Conservation (phyloP, 129 eudicot genomes). For the Arctium minus region DNA sequence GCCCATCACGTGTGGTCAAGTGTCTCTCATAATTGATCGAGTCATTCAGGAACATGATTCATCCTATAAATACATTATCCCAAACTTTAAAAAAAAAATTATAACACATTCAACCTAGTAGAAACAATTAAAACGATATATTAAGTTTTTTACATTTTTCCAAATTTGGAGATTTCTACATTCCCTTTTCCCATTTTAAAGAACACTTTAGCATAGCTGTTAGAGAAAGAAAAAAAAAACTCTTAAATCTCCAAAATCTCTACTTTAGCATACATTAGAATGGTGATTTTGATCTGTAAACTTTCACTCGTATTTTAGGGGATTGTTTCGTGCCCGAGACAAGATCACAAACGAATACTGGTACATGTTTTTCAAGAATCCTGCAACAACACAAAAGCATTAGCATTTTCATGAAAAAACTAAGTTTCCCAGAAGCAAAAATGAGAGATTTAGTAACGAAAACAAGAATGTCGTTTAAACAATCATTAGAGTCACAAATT, state of each 20-base stretch:
- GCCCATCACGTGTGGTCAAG: conserved; percentile 19
- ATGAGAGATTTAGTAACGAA: not conserved
- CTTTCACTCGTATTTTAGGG: not conserved
- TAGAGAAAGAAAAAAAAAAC: no score
- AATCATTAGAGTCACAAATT: not conserved
- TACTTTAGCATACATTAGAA: no score
- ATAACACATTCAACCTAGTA: no score
- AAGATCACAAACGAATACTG: no score
- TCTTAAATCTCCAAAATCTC: no score
- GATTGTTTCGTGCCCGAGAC: not conserved
- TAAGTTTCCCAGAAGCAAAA: not conserved
- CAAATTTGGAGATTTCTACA: no score
- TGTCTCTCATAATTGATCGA: conserved; percentile 25
- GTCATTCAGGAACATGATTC: not conserved
- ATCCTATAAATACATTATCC: not conserved
- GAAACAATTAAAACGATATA: no score
- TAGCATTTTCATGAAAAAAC: not conserved
- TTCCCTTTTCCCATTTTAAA: no score
- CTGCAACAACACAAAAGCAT: not conserved
- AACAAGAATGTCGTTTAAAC: not conserved
- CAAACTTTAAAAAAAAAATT: no score
- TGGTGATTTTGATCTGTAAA: no score
- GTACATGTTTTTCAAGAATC: not conserved
- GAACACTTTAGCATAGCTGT: no score
- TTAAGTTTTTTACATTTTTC: no score